Base-by-base conservation (phyloP, 805 yeast species). In the Saitoella complicata region DNA sequence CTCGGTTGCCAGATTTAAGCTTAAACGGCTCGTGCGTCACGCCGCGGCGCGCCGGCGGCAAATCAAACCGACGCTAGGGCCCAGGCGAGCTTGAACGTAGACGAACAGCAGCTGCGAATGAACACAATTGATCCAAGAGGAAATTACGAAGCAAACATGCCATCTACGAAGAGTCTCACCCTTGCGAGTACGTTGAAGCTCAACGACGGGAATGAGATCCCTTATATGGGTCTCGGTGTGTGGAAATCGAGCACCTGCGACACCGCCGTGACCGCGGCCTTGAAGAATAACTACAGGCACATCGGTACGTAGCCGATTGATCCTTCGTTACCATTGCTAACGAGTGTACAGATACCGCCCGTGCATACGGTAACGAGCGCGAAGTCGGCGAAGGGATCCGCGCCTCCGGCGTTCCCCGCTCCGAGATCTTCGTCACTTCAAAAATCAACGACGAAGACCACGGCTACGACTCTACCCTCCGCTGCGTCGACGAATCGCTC, bases 141-240 rank as follows among this genome's bases (percentile, higher is more conserved):
- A 21, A 21, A 21, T 21, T 21, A 21, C 21, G 4, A 21, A 21
- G 2, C 21, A 21, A 21, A 21, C 21, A 21, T 21, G 21, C 21
- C 21, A 21, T 21, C 21, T 4, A 21, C 21, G 21, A 21, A 4
- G 21, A 4, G 4, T 3, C 21, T 21, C 21, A 21, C 21, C 4
- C 21, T 21, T 21, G 21, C 21, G 21, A 21, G 21, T 21, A 21
- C 21, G 21, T 67, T 73, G 50, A 64, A 63, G 6, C 65, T 80
- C 36, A 72, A 72, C 60, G 71, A 75, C 52, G 85, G 85, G 13
- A 58, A 63, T 39, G 56, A 53, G 32, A 72, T 80, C 46, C 88
- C 88, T 4, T 78, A 78, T 2, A 56, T 80, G 37, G 87, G 83
- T 0, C 65, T 81, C 35, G 91, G 91, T 7, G 75, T 78, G 30